These are phyloP conservation scores for Aspergillus sclerotialis DNA, from an alignment of 2,329 filamentous ascomycete species.

Conservation along the genomic window DNA sequence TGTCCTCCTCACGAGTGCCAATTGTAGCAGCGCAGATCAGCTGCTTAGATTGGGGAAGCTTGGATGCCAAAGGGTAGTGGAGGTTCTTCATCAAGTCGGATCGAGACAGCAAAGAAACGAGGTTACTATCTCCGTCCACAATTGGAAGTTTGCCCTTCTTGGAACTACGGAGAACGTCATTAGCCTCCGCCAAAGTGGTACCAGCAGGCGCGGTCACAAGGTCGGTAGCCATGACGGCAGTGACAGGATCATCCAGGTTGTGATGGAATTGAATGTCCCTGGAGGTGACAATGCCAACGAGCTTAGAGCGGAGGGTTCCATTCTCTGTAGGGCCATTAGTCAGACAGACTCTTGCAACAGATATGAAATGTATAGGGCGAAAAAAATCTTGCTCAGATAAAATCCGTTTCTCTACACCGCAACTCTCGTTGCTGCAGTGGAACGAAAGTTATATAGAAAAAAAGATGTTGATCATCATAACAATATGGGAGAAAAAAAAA, in stretches of 20 bases:
- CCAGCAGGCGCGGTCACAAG: slow-evolving; percentile 81
- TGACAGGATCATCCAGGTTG: slow-evolving; percentile 63
- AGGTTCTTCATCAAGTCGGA: slow-evolving; percentile 99
- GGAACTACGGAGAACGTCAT: slow-evolving; percentile 84
- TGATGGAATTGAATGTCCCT: slow-evolving; percentile 97
- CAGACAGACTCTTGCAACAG: slow-evolving; percentile 5
- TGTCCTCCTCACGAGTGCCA: slow-evolving; percentile 91
- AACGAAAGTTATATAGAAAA: slow-evolving; percentile 99
- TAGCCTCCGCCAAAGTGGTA: slow-evolving; percentile 79
- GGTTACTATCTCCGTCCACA: slow-evolving; percentile 73
- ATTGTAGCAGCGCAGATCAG: slow-evolving; percentile 92
- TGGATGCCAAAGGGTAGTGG: slow-evolving; percentile 92
- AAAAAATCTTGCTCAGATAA: slow-evolving; percentile 39
- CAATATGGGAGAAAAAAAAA: slow-evolving; percentile 15
- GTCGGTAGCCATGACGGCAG: slow-evolving; percentile 90
- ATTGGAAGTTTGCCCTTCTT: slow-evolving; percentile 99
- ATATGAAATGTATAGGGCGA: slow-evolving; percentile 4
- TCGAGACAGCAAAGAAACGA: slow-evolving; percentile 85
- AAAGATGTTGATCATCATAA: slow-evolving; percentile 65
- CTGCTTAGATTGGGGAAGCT: slow-evolving; percentile 95
- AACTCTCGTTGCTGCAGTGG: slow-evolving; percentile 86
- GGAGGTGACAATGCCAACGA: slow-evolving; percentile 95
- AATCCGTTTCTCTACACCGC: slow-evolving; percentile 70
- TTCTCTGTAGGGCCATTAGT: slow-evolving; percentile 55
- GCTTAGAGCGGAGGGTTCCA: slow-evolving; percentile 88